Evolutionary conservation across 352 stramenopile genomes (phyloP), one percentile per base, ranked within the genome.

Genomic region (Pythium biforme): DNA sequence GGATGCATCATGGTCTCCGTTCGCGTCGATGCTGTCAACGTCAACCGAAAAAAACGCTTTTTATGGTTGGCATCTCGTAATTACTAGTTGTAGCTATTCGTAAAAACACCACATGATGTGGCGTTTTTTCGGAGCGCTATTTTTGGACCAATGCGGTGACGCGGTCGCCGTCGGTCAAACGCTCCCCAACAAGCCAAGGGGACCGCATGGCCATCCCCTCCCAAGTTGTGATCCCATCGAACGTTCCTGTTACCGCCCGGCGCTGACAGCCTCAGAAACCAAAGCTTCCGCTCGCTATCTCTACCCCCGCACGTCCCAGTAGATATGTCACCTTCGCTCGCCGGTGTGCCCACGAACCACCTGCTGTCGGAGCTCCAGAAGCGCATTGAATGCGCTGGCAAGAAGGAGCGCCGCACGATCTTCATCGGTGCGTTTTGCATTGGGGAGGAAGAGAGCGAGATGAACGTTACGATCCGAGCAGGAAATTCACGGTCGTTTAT

Each of bases 371-470:
- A 98, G 80, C 63, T 98, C 55, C 77, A 97, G 81, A 95, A 93
- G 74, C 86, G 92, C 68, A 86, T 97, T 37, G 83, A 96, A 43
- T 98, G 94, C 73, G 77, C 82, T 46, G 73, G 76, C 66, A 98
- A 98, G 79, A 95, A 96, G 78, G 91, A 97, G 76, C 95, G 92
- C 66, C 87, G 91, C 64, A 97, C 90, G 33, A 97, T 98, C 67
- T 96, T 98, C 66, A 96, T 98, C 68, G 93, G 92, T 95, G 71
- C 70, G 77, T 72, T 31, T 4, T 23, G 2, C 3, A 27, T n/a
- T 7, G 37, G 3, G 37, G 15, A 43, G 37, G 15, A n/a, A 4
- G 37, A 15, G 37, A 15, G 31, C 31, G 31, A 39, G 31, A 39
- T n/a, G n/a, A n/a, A n/a, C n/a, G n/a, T n/a, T n/a, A n/a, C n/a